A percentile compares a stretch with the other conserved stretches of the same genome.
These are phyloP conservation scores for Powellomyces hirtus DNA, from an alignment of 192 early-diverging fungal genomes.

Conservation along the genomic window DNA sequence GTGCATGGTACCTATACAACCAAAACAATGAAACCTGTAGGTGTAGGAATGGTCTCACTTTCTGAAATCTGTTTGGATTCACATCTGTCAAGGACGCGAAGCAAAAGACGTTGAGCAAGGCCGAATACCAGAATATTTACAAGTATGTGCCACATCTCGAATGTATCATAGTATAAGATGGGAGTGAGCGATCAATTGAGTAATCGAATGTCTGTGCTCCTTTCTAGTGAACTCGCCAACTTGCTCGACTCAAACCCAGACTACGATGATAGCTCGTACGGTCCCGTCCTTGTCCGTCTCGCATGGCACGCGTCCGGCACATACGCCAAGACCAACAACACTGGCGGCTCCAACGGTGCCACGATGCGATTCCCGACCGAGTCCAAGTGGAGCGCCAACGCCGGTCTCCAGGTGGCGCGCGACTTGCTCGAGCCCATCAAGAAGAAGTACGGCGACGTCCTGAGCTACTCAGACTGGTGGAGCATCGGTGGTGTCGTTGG, in stretches of 20 bases:
- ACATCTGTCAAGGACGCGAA: no score
- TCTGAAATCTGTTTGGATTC: no score
- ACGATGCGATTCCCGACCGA: slow-evolving; percentile 67
- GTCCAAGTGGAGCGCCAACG: slow-evolving; percentile 61
- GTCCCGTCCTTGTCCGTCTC: slow-evolving; percentile 58
- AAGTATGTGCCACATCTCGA: no score
- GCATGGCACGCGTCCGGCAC: slow-evolving; percentile 71
- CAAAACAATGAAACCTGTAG: no score
- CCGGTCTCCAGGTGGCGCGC: slow-evolving; percentile 51
- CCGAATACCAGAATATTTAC: no score
- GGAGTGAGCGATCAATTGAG: no score
- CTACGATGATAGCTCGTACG: slow-evolving; percentile 60
- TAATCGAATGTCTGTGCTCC: no score
- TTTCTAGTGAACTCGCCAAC: neutral
- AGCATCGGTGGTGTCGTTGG: slow-evolving; percentile 69
- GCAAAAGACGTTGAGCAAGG: no score
- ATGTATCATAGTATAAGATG: no score
- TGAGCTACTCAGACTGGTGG: slow-evolving; percentile 77
- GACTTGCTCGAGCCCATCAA: slow-evolving; percentile 18
- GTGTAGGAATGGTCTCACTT: no score
- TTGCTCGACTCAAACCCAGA: slow-evolving; percentile 31
- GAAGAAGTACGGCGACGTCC: no score
- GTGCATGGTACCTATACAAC: no score
- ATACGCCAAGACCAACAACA: slow-evolving; percentile 48
- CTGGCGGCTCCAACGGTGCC: slow-evolving; percentile 66